phyloP scores from a whole-genome alignment of 1,139 yeast genomes.

The Diutina mesorugosa region DNA sequence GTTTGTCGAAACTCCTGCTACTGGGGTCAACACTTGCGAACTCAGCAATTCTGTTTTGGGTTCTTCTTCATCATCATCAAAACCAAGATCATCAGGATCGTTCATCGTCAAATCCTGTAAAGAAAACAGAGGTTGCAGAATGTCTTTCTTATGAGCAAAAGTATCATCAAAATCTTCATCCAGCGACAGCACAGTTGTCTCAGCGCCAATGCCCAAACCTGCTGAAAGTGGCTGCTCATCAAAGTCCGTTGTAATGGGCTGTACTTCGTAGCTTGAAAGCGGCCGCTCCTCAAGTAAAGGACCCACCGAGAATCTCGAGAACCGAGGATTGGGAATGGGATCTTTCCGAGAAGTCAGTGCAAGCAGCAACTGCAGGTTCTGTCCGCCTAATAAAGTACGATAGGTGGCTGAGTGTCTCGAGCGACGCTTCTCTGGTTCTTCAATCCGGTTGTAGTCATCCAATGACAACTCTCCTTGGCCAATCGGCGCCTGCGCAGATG shows the following conservation, averaged over 20 bases:
- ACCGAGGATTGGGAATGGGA: constrained; percentile 30
- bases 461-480: neutral
- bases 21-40: neutral
- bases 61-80: neutral
- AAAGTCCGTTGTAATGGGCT: too few relatives aligned
- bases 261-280: too few relatives aligned
- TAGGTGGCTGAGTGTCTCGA: neutral
- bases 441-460: neutral
- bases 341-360: neutral
- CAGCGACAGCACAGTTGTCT: neutral
- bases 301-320: constrained; percentile 22
- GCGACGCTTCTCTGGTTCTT: neutral
- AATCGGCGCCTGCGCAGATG: neutral
- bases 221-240: neutral
- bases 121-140: neutral
- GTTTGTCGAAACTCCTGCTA: neutral
- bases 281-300: neutral
- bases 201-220: neutral
- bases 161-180: neutral
- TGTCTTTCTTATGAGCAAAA: neutral
- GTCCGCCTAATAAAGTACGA: neutral
- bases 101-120: neutral
- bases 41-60: neutral
- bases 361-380: neutral
- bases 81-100: neutral